Evolutionary conservation across 2,329 filamentous ascomycete species (phyloP), one percentile per base, ranked within the genome.

Genomic region (Coleophoma eucalyptorum): DNA sequence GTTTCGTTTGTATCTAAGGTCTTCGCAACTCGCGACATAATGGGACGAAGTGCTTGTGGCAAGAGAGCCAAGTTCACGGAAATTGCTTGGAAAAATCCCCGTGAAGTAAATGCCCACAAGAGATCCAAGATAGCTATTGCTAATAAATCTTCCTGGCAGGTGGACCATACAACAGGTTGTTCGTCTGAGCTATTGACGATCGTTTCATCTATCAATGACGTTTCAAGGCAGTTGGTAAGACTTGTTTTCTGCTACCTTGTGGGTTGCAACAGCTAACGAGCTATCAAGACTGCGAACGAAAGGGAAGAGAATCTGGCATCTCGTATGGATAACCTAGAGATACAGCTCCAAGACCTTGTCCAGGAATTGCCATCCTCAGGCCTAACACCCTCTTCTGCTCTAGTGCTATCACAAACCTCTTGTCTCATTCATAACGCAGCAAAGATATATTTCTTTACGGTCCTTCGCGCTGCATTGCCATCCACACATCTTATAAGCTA

Each of bases 41-140:
- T 55, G 53, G 46, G 53, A 26, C 47, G 53, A 35, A 55, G 43
- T 38, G 53, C 53, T 48, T 55, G 53, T 48, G 53, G 53, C 31
- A 37, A 34, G 10, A 52, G 50, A n/a, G 48, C 53, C 10, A 55
- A 55, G 21, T 55, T 55, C 26, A 48, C 40, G 45, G 41, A 50
- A 41, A 52, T 48, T 37, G 45, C 43, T 8, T 52, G 53, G 50
- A 18, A 52, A 8, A 40, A 52, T n/a, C 50, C 48, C n/a, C 42
- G 49, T 43, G 46, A 51, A 43, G 52, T 54, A 45, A 37, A 15
- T 32, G 15, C 19, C 15, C 21, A 5, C 5, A 34, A 13, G 31
- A 12, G 10, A 10, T 34, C 38, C 19, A 37, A 16, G 40, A 26
- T 11, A 19, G 15, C 37, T 4, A 18, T 19, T 37, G 13, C 32